These are phyloP conservation scores for Cylindrotheca closterium DNA, from an alignment of 108 stramenopile species.

Conservation along the genomic window DNA sequence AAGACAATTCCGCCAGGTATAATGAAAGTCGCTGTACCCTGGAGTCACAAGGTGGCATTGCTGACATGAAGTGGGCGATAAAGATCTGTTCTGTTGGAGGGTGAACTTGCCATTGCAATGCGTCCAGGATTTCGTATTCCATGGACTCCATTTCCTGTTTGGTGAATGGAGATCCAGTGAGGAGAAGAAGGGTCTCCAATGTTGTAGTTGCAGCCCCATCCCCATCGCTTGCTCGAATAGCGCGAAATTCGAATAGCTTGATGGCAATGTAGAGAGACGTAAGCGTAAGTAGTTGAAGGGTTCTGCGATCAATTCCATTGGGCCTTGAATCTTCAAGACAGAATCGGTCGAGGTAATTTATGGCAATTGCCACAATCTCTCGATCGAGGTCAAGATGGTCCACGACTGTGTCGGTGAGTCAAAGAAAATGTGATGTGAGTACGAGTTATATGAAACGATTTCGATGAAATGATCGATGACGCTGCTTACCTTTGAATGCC, in stretches of 20 bases:
- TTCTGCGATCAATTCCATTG: conserved; percentile 15
- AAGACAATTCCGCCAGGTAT: conserved; percentile 34
- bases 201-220: conserved; percentile 31
- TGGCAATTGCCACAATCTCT: conserved; percentile 51
- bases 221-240: conserved; percentile 27
- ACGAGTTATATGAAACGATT: not conserved
- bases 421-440: not conserved
- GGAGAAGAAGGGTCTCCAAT: conserved; percentile 54
- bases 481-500: not conserved
- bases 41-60: too few relatives aligned
- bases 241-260: conserved; percentile 58
- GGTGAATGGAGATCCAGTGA: conserved; percentile 49
- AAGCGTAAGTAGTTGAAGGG: conserved; percentile 74
- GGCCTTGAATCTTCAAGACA: conserved; percentile 18
- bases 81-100: conserved; percentile 59
- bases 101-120: conserved; percentile 59
- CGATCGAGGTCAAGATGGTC: conserved; percentile 54
- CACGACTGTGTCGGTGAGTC: conserved; percentile 36
- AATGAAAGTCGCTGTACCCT: conserved; percentile 18
- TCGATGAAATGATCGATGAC: not conserved
- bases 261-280: conserved; percentile 69
- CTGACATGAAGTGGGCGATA: conserved; percentile 24
- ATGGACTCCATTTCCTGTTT: conserved; percentile 49
- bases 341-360: conserved; percentile 55
- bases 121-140: conserved; percentile 50